Percentiles rank a stretch among this genome's conserved stretches.
phyloP scores from a whole-genome alignment of 2,329 filamentous ascomycete species.

The Nectriaceae sp. region DNA sequence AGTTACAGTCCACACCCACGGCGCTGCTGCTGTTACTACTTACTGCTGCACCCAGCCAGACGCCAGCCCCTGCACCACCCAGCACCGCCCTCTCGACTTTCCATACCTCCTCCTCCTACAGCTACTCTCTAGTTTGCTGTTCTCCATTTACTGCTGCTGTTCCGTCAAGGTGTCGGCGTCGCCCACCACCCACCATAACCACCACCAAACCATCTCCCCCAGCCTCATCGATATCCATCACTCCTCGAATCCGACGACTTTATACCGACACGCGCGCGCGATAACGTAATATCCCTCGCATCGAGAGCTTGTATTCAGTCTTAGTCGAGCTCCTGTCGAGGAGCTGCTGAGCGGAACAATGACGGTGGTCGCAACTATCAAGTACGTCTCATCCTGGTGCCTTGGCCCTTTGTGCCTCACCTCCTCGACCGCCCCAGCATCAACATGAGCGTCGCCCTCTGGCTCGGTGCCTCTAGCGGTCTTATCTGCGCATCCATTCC shows the following conservation, averaged over 20 bases:
- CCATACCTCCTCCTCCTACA: not conserved
- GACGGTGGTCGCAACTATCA: conserved; percentile 66
- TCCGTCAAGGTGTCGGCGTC: not conserved
- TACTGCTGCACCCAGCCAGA: not conserved
- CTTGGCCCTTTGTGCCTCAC: conserved; percentile 3
- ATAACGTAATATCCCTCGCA: conserved; percentile 23
- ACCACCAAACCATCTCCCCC: not conserved
- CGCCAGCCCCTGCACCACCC: not conserved
- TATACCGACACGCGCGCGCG: conserved; percentile 14
- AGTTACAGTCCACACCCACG: not conserved
- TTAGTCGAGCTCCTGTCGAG: conserved; percentile 38
- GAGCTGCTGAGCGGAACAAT: conserved; percentile 44
- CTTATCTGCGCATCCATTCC: conserved; percentile 18
- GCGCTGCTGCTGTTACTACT: no score
- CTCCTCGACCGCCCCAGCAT: conserved; percentile 4
- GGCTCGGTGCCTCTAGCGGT: not conserved
- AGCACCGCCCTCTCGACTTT: not conserved
- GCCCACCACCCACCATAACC: not conserved
- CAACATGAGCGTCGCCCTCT: conserved; percentile 4
- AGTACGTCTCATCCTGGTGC: conserved; percentile 46
- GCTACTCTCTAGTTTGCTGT: not conserved
- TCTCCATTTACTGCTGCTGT: not conserved
- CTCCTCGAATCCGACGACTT: not conserved
- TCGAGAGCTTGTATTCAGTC: conserved; percentile 24
- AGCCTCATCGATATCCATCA: not conserved